These are phyloP conservation scores for Globisporangium echinulatum DNA, from an alignment of 352 stramenopile genomes.

Conservation along the genomic window DNA sequence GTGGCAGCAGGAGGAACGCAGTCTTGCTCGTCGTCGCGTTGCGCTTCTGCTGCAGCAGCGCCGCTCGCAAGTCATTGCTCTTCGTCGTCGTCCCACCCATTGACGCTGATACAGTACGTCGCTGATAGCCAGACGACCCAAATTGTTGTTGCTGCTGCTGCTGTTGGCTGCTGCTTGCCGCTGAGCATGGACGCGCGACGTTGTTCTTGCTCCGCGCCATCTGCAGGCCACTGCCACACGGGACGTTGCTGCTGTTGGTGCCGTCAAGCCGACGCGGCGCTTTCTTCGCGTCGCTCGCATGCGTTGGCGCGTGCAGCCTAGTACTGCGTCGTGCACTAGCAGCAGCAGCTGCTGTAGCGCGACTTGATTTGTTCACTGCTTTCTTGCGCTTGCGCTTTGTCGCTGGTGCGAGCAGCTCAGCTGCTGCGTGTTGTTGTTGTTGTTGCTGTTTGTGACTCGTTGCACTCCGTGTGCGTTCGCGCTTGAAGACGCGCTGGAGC, in stretches of 20 bases:
- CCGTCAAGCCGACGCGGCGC: not conserved
- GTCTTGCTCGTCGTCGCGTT: too few species aligned
- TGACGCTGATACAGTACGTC: too few species aligned
- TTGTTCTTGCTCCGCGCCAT: conserved; percentile 29
- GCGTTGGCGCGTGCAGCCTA: conserved; percentile 2
- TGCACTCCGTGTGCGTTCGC: conserved; percentile 6
- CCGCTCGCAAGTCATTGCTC: not conserved
- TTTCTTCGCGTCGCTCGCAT: conserved; percentile 5
- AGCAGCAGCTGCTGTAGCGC: not conserved
- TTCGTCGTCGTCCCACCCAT: too few species aligned
- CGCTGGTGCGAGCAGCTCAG: not conserved
- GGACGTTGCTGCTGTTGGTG: not conserved
- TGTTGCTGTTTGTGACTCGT: not conserved
- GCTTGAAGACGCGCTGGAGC: conserved; percentile 27
- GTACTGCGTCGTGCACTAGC: not conserved
- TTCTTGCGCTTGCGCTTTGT: not conserved
- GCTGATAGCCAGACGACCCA: too few species aligned
- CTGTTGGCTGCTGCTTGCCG: not conserved
- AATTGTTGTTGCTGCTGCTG: not conserved
- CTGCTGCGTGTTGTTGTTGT: not conserved
- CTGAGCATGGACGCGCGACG: not conserved
- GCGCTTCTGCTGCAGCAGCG: not conserved
- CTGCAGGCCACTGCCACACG: conserved; percentile 31
- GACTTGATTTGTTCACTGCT: not conserved
- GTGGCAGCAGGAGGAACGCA: not conserved